Conservation (phyloP, 345 rosid species). For the Boechera stricta region DNA sequence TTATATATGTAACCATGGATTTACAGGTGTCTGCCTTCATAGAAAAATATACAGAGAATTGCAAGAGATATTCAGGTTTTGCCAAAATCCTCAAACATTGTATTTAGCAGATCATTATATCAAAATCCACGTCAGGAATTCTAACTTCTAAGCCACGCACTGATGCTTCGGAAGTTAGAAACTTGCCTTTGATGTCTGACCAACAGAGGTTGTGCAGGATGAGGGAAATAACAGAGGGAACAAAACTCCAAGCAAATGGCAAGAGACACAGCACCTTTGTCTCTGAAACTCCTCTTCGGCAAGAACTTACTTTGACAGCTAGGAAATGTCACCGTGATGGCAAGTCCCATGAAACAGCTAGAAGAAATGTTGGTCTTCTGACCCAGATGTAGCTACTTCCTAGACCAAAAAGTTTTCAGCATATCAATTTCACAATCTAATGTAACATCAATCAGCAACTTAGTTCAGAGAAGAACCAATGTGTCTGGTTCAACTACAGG, state of each 20-base stretch:
- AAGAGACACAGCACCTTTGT: constrained; percentile 43
- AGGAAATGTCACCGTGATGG: constrained; percentile 43
- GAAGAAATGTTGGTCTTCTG: constrained; percentile 34
- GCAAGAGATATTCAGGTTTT: not conserved
- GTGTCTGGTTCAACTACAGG: not conserved
- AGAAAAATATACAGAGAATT: not conserved
- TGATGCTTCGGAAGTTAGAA: not conserved
- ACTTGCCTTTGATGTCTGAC: constrained; percentile 52
- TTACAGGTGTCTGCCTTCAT: not conserved
- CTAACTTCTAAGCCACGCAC: not conserved
- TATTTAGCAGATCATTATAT: not conserved
- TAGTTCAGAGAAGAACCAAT: not conserved
- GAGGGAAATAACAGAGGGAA: constrained; percentile 45
- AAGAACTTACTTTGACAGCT: constrained; percentile 39
- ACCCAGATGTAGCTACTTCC: constrained; percentile 41
- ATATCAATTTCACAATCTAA: constrained; percentile 29
- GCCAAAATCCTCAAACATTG: constrained; percentile 8
- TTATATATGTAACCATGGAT: not conserved
- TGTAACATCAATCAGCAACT: not conserved
- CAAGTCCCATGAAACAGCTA: constrained; percentile 52
- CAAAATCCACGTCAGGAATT: not conserved
- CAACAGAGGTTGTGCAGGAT: constrained; percentile 44
- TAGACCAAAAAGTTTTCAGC: constrained; percentile 21
- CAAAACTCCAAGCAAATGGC: constrained; percentile 48
- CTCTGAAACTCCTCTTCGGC: constrained; percentile 41